phyloP scores from a whole-genome alignment of 31 red algal genomes.

The Pterothamnion heteromorphum region DNA sequence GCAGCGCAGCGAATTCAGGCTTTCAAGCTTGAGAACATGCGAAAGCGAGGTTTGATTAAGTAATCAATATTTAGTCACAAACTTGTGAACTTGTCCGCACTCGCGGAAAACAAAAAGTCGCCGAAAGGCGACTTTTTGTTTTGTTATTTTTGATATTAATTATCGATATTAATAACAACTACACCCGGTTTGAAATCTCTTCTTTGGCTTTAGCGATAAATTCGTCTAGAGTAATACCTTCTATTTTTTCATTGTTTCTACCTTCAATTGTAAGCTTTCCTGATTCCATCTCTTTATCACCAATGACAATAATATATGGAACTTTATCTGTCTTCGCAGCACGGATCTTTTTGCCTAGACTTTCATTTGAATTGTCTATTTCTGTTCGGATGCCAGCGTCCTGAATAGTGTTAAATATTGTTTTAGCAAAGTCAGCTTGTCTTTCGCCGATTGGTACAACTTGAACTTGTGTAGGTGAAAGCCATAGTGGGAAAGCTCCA shows the following conservation, averaged over 20 bases:
- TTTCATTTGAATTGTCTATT: not conserved
- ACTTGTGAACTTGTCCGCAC: too few species aligned
- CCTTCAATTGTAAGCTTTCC: not conserved
- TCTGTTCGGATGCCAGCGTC: not conserved
- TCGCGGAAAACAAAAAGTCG: too few species aligned
- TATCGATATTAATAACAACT: too few species aligned
- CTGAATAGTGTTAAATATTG: not conserved
- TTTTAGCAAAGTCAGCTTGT: not conserved
- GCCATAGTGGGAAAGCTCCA: conserved; percentile 7
- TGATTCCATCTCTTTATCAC: not conserved
- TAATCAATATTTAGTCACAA: too few species aligned
- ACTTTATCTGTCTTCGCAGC: not conserved
- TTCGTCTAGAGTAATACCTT: not conserved
- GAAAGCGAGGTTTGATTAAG: too few species aligned
- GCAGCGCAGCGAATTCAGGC: too few species aligned
- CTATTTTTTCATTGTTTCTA: not conserved
- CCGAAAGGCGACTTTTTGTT: too few species aligned
- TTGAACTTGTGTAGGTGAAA: not conserved
- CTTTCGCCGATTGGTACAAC: not conserved
- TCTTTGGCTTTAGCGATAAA: not conserved
- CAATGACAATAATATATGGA: not conserved
- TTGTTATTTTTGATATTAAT: too few species aligned
- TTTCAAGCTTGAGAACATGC: too few species aligned
- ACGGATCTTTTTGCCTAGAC: not conserved
- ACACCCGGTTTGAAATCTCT: too few species aligned